Base-by-base conservation (phyloP, 2,329 filamentous ascomycete species). In the Leptographium radiaticola region DNA sequence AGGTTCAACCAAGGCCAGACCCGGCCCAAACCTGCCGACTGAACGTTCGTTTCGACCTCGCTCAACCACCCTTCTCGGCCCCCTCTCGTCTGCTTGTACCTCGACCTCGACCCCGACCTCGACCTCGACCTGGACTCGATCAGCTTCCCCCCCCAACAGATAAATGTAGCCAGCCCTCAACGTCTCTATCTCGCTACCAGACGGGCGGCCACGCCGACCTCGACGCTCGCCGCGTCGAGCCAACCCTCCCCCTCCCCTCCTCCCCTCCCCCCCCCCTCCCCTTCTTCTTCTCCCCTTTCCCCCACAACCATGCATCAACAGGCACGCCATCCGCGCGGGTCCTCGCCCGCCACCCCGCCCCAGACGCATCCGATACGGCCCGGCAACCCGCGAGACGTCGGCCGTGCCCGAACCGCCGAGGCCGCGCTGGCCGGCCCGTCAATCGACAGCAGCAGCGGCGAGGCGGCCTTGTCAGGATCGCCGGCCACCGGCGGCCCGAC, bases 221-320 rank as follows among this genome's bases (percentile, higher is more conserved):
- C 48, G 50, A 55, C 56, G 46, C 52, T 43, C 34, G 47, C 36
- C 38, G 36, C 34, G 34, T 38, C 33, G 11, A 10, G 33, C 33
- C n/a, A 33, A n/a, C n/a, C n/a, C n/a, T 36, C n/a, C 33, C 9
- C 34, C 12, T 25, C 18, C 4, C n/a, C 16, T 36, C n/a, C 31
- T 13, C 13, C 9, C 16, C 7, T 20, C 39, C 39, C 9, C 39
- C 34, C 49, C 15, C 49, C 15, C 31, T 43, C 49, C 7, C 16
- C 16, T 16, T 16, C n/a, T 15, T n/a, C 33, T 16, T 30, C 20
- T 2, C 44, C n/a, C n/a, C n/a, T n/a, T n/a, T 4, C 12, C 40
- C n/a, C 18, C 30, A n/a, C 13, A 39, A 46, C 51, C 62, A 96
- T 96, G 90, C 89, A 96, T 79, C 90, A 95, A 71, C 87, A 90